Conservation (phyloP, 75 land plant genomes). For the Picea sitchensis region DNA sequence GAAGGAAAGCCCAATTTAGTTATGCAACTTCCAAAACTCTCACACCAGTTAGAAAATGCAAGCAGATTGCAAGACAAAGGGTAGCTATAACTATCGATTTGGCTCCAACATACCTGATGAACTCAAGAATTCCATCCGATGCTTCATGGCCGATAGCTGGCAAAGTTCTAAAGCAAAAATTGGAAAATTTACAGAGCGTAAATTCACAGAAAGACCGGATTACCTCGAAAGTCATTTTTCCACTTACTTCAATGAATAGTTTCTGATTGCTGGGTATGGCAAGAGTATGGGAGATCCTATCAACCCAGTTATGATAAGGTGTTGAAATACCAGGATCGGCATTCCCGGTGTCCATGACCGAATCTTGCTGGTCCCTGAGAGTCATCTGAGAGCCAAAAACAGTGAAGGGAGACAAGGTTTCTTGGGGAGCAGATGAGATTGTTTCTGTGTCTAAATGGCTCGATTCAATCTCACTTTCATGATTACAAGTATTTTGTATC, state of each 20-base stretch:
- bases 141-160: constrained; percentile 27
- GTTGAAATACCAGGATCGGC: constrained; percentile 8
- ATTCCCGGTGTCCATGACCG: constrained; percentile 38
- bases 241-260: constrained; percentile 70
- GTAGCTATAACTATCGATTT: constrained; percentile 55
- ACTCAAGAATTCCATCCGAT: constrained; percentile 25
- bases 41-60: constrained; percentile 39
- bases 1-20: no score
- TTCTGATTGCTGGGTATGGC: constrained; percentile 60
- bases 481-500: no score
- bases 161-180: constrained; percentile 27
- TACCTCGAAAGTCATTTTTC: constrained; percentile 65
- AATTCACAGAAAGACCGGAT: constrained; percentile 67
- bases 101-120: constrained; percentile 38
- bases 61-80: constrained; percentile 65
- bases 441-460: no score
- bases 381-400: no score
- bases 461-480: no score
- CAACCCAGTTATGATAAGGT: no score
- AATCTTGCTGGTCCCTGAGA: constrained; percentile 8
- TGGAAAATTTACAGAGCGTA: constrained; percentile 34
- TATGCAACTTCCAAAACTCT: constrained; percentile 31
- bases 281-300: no score
- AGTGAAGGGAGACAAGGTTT: no score
- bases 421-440: no score